A percentile compares a stretch with the other conserved stretches of the same genome.
These are phyloP conservation scores for Lachnellula willkommii DNA, from an alignment of 2,329 filamentous ascomycete species.

Conservation along the genomic window DNA sequence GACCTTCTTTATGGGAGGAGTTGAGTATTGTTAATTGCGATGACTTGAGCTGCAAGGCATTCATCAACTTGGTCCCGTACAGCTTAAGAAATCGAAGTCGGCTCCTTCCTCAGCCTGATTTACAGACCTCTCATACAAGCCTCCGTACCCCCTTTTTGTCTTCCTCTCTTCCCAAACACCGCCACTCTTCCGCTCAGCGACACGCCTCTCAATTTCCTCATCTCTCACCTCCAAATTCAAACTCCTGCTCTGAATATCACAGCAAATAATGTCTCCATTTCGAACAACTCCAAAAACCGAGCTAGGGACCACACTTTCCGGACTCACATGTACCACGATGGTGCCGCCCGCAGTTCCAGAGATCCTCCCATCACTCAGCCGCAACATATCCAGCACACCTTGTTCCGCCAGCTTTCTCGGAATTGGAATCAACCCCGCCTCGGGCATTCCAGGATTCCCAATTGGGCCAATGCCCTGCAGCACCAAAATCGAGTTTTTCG, in stretches of 20 bases:
- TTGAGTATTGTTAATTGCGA: too few relatives aligned
- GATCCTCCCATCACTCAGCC: constrained; percentile 50
- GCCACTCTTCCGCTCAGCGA: constrained; percentile 17
- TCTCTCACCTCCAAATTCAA: constrained; percentile 34
- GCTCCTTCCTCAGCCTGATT: constrained; percentile 55
- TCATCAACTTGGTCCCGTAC: background rate
- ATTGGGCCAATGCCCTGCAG: constrained; percentile 46
- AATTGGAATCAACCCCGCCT: constrained; percentile 46
- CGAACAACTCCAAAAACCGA: constrained; percentile 44
- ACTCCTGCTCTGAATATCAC: constrained; percentile 38
- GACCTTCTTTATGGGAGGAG: too few relatives aligned
- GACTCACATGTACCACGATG: constrained; percentile 48
- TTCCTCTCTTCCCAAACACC: constrained; percentile 35
- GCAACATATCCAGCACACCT: constrained; percentile 48
- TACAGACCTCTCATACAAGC: constrained; percentile 53
- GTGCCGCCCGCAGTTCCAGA: constrained; percentile 51
- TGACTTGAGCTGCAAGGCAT: too few relatives aligned
- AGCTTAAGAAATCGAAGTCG: constrained; percentile 56
- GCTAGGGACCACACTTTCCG: constrained; percentile 43
- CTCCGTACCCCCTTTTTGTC: constrained; percentile 50
- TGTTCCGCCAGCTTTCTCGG: constrained; percentile 42
- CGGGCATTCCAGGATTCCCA: constrained; percentile 49
- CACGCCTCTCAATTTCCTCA: constrained; percentile 18
- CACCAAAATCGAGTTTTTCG: constrained; percentile 41
- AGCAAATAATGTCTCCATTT: constrained; percentile 43